phyloP scores from a whole-genome alignment of 2,329 filamentous ascomycete genomes.

The Ascomycota sp. region DNA sequence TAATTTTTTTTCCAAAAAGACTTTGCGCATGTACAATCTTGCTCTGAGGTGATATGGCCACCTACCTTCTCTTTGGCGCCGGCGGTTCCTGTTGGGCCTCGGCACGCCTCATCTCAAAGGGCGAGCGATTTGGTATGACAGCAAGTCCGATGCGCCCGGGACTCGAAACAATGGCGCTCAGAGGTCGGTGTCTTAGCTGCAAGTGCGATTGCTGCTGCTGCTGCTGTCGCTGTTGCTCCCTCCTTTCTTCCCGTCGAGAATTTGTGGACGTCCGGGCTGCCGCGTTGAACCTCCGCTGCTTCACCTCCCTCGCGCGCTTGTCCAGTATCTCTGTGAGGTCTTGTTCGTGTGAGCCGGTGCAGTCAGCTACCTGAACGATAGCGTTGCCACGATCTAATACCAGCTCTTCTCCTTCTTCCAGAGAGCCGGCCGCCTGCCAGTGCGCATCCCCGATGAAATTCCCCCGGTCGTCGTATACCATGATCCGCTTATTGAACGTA shows the following conservation, averaged over 20 bases:
- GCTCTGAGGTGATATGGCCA: slow-evolving; percentile 11
- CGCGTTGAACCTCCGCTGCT: slow-evolving; percentile 23
- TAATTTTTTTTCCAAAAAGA: slow-evolving; percentile 15
- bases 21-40: slow-evolving; percentile 14
- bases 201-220: slow-evolving; percentile 10
- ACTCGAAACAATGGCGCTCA: slow-evolving; percentile 17
- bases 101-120: slow-evolving; percentile 12
- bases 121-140: slow-evolving; percentile 12
- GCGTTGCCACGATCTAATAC: slow-evolving; percentile 54
- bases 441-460: slow-evolving; percentile 74
- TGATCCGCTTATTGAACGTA: slow-evolving; percentile 74
- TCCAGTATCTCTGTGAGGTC: slow-evolving; percentile 59
- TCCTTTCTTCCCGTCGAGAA: too few species aligned
- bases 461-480: slow-evolving; percentile 70
- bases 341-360: slow-evolving; percentile 50
- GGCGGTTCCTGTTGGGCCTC: slow-evolving; percentile 5
- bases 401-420: slow-evolving; percentile 68
- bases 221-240: background rate
- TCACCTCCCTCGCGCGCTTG: slow-evolving; percentile 40
- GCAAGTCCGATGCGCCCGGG: slow-evolving; percentile 13
- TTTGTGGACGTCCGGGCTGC: slow-evolving; percentile 13
- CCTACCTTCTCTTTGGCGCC: slow-evolving; percentile 9
- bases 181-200: slow-evolving; percentile 20
- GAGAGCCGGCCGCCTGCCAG: slow-evolving; percentile 47
- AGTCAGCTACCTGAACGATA: slow-evolving; percentile 64